Percentiles rank a stretch among this genome's conserved stretches.
Conservation (phyloP, 768 basidiomycete genomes). For the Russula ochroleuca region DNA sequence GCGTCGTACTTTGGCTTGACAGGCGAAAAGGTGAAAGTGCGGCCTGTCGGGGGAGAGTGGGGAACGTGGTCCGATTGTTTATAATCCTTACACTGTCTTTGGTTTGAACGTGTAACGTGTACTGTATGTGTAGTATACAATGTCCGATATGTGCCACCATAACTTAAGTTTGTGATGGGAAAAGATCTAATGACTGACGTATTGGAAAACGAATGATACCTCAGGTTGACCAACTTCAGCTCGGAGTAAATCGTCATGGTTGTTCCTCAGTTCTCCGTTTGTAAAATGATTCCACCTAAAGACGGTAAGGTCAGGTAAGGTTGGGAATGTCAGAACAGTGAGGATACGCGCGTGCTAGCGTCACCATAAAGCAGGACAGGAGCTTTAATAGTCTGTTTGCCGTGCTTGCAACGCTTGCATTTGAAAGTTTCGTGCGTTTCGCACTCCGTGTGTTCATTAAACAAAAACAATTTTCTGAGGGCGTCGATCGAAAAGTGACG, state of each 20-base stretch:
- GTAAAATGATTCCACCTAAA: slow-evolving; percentile 96
- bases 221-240: slow-evolving; percentile 81
- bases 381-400: slow-evolving; percentile 77
- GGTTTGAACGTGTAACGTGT: background rate
- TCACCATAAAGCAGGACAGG: slow-evolving; percentile 91
- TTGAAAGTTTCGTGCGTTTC: slow-evolving; percentile 99
- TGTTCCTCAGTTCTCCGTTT: slow-evolving; percentile 78
- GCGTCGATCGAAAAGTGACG: slow-evolving; percentile 91
- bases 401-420: slow-evolving; percentile 85
- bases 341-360: slow-evolving; percentile 81
- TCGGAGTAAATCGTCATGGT: slow-evolving; percentile 92
- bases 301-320: background rate
- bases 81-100: slow-evolving; percentile 4
- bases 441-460: slow-evolving; percentile 80
- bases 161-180: slow-evolving; percentile 11
- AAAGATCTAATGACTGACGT: slow-evolving; percentile 69
- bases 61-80: slow-evolving; percentile 60
- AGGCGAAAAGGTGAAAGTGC: slow-evolving; percentile 76
- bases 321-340: background rate
- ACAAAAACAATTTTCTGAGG: slow-evolving; percentile 85
- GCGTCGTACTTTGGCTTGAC: slow-evolving; percentile 74
- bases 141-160: slow-evolving; percentile 12
- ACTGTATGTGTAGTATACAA: slow-evolving; percentile 21
- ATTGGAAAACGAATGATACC: slow-evolving; percentile 95
- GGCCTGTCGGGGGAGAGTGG: slow-evolving; percentile 67